phyloP scores from a whole-genome alignment of 2,329 filamentous ascomycete genomes.

The Aspergillus jensenii region DNA sequence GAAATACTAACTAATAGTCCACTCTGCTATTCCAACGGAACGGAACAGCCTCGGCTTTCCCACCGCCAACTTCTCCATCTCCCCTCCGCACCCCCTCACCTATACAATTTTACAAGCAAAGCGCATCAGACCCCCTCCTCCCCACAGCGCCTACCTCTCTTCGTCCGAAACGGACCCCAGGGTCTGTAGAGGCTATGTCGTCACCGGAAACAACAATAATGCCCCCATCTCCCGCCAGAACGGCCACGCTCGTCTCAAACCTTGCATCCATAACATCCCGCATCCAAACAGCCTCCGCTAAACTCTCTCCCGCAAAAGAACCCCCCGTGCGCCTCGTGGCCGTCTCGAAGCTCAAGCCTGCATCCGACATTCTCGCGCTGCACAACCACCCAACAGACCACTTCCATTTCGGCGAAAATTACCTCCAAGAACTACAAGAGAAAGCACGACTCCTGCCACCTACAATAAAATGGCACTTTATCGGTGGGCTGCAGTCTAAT shows the following conservation, averaged over 20 bases:
- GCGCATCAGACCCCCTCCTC: neutral
- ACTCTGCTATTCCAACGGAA: neutral
- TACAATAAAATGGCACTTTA: conserved; percentile 89
- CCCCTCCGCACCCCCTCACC: neutral
- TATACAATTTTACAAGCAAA: neutral
- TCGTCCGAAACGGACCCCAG: neutral
- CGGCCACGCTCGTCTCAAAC: conserved; percentile 62
- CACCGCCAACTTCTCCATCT: neutral
- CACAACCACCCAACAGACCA: conserved; percentile 63
- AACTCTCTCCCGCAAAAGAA: conserved; percentile 16
- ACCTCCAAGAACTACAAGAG: conserved; percentile 82
- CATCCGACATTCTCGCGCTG: conserved; percentile 83
- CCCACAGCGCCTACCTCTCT: no score
- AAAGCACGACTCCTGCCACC: conserved; percentile 78
- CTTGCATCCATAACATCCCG: conserved; percentile 61
- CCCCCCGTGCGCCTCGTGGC: conserved; percentile 70
- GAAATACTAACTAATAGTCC: neutral
- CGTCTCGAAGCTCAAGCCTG: conserved; percentile 94
- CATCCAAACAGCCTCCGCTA: conserved; percentile 51
- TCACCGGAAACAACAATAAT: conserved; percentile 41
- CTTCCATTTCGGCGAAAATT: conserved; percentile 93
- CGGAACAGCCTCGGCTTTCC: neutral
- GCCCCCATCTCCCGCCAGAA: conserved; percentile 59
- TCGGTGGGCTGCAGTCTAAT: conserved; percentile 88
- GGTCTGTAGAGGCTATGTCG: neutral